Conservation (phyloP, 1,284 basidiomycete genomes). For the Flammula alnicola region DNA sequence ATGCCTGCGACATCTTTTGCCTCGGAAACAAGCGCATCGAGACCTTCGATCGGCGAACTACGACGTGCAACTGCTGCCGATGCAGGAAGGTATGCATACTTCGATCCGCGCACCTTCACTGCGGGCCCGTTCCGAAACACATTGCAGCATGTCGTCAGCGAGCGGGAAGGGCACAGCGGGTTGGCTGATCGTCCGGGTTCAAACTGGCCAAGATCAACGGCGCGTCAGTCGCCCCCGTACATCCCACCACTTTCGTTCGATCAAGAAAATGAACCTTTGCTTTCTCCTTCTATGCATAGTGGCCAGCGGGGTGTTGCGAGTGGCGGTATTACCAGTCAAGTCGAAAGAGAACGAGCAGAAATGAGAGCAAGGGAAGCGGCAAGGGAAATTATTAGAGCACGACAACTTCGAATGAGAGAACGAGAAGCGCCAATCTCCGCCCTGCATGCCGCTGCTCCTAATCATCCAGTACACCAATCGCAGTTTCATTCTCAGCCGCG, state of each 20-base stretch:
- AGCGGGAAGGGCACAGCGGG: constrained; percentile 6
- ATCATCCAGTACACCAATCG: too few relatives aligned
- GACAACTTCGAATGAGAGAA: too few relatives aligned
- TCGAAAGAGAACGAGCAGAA: too few relatives aligned
- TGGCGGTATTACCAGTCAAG: too few relatives aligned
- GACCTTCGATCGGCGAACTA: not conserved
- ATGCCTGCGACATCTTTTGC: not conserved
- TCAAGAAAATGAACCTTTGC: constrained; percentile 14
- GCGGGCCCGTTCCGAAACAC: constrained; percentile 51
- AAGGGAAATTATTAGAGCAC: too few relatives aligned
- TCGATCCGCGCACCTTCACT: constrained; percentile 43
- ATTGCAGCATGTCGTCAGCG: constrained; percentile 31
- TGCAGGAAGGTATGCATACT: constrained; percentile 6
- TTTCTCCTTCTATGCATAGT: not conserved
- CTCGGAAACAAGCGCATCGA: too few relatives aligned
- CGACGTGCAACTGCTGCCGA: not conserved
- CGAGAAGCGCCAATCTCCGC: too few relatives aligned
- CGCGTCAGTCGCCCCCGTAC: constrained; percentile 1
- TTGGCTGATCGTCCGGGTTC: not conserved
- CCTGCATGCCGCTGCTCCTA: too few relatives aligned
- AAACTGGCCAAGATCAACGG: not conserved
- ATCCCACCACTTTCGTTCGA: constrained; percentile 40
- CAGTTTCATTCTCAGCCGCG: too few relatives aligned
- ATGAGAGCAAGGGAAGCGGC: too few relatives aligned
- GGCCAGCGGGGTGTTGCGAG: too few relatives aligned